Conservation (phyloP, 1,139 yeast species). For the Saccharomyces hybrid region DNA sequence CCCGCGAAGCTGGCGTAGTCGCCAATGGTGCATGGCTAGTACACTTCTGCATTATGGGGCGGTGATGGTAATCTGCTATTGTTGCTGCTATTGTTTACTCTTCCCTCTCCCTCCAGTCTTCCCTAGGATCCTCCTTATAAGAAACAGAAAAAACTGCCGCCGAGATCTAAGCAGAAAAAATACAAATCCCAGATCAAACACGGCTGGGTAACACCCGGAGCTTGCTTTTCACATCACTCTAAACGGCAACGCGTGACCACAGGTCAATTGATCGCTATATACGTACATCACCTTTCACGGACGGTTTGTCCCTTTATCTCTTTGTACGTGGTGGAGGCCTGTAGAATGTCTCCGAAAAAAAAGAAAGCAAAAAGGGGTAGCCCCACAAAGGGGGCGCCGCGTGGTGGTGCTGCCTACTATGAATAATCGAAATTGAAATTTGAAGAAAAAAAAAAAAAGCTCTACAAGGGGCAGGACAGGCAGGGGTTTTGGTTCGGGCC, state of each 20-base stretch:
- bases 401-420: background rate
- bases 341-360: background rate
- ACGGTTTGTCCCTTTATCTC: background rate
- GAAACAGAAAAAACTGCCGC: background rate
- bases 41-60: background rate
- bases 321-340: background rate
- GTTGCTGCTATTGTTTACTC: background rate
- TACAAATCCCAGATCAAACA: background rate
- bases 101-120: background rate
- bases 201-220: background rate
- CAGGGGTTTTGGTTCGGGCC: background rate
- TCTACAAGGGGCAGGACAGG: background rate
- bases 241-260: background rate
- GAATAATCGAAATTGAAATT: background rate
- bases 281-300: background rate
- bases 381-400: conserved; percentile 1
- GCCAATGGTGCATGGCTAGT: background rate
- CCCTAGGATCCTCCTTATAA: background rate
- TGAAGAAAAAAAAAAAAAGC: background rate
- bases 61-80: background rate
- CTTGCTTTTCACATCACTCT: background rate
- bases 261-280: background rate
- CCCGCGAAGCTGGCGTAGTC: background rate
- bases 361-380: background rate
- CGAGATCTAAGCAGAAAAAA: background rate